Percentiles rank a stretch among this genome's conserved stretches.
phyloP scores from a whole-genome alignment of 2,329 filamentous ascomycete genomes.

The Cryphonectria naterciae region DNA sequence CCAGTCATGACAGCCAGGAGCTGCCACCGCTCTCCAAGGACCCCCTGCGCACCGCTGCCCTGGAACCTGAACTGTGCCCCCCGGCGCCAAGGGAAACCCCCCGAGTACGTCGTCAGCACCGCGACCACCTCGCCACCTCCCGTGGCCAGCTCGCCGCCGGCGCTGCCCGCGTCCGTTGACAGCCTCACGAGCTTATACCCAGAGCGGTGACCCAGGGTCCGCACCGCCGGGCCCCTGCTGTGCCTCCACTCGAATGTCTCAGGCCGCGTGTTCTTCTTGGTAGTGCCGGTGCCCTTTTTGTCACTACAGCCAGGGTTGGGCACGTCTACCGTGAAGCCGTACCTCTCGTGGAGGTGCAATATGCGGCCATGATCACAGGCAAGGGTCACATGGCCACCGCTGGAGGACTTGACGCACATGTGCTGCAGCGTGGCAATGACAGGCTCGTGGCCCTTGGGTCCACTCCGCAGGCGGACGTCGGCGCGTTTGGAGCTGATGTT shows the following conservation, averaged over 20 bases:
- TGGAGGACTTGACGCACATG: neutral
- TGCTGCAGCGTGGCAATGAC: constrained; percentile 9
- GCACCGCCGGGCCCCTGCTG: constrained; percentile 3
- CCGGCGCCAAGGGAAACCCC: neutral
- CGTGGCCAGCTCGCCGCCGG: constrained; percentile 5
- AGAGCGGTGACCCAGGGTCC: neutral
- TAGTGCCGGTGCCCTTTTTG: neutral
- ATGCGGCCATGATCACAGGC: neutral
- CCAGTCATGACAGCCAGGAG: constrained; percentile 14
- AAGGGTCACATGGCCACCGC: neutral
- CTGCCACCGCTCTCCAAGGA: constrained; percentile 11
- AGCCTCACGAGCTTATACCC: constrained; percentile 18
- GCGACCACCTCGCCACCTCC: constrained; percentile 14
- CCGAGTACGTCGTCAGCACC: constrained; percentile 3
- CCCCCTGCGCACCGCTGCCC: constrained; percentile 15
- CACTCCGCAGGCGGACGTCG: neutral
- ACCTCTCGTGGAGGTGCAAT: neutral
- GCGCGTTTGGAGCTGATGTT: neutral
- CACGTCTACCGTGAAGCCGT: constrained; percentile 3
- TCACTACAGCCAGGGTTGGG: neutral
- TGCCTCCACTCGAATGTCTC: constrained; percentile 18
- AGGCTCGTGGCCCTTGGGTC: neutral
- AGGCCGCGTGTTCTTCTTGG: neutral
- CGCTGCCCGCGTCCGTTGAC: constrained; percentile 9
- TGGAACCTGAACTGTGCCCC: constrained; percentile 8